Evolutionary conservation across 108 stramenopile genomes (phyloP).

Genomic region (Nitzschia palea): DNA sequence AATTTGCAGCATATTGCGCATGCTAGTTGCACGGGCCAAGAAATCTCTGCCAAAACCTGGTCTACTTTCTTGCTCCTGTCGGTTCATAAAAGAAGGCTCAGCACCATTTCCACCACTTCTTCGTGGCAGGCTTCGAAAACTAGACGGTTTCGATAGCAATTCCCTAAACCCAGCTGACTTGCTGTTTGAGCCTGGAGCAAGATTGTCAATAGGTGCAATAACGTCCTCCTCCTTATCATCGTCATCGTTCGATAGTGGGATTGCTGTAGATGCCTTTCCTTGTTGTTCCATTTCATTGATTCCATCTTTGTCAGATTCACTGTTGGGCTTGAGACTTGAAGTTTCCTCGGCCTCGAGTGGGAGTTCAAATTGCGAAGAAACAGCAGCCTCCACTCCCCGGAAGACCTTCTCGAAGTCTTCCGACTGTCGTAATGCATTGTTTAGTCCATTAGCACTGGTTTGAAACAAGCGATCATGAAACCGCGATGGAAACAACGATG

Average conservation of each 20-base stretch:
- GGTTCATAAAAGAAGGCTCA: too few species aligned
- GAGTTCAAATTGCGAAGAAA: background rate
- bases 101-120: background rate
- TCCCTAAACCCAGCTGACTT: background rate
- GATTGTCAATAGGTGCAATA: too few species aligned
- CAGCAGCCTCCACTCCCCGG: background rate
- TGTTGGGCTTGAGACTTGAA: too few species aligned
- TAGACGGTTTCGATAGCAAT: background rate
- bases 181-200: background rate
- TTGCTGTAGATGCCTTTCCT: too few species aligned
- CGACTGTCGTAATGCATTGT: background rate
- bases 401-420: background rate
- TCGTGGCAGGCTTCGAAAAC: background rate
- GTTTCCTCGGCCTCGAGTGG: background rate
- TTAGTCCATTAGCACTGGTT: background rate
- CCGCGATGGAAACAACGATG: slow-evolving; percentile 7
- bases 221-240: too few species aligned
- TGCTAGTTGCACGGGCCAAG: background rate
- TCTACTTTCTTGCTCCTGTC: too few species aligned
- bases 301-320: too few species aligned
- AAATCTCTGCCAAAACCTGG: background rate
- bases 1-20: background rate
- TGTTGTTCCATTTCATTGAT: too few species aligned
- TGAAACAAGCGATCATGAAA: slow-evolving; percentile 8
- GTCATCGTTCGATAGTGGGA: too few species aligned